Evolutionary conservation across 2,329 filamentous ascomycete genomes (phyloP), one percentile per base, ranked within the genome.

Genomic region (Allantophomopsis cytisporea): DNA sequence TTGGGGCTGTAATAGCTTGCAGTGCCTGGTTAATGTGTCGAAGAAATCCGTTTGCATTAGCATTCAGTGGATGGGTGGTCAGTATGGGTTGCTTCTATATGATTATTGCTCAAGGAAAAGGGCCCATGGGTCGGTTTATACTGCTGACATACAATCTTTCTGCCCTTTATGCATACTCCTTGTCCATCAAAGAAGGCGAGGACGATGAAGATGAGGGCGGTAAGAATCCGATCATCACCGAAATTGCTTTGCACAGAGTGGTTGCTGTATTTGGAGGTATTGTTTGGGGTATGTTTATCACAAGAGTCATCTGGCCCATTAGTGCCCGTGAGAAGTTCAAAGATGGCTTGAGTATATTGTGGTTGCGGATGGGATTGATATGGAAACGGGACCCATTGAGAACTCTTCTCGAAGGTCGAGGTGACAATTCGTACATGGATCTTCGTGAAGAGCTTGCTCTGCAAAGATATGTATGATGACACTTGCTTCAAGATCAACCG

Each of bases 101-200:
- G 52, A 95, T 93, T 47, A 65, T 96, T 39, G 83, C 80, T 20
- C 72, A 78, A 53, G 80, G 82, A 35, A 89, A 89, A 56, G 88
- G 84, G 0, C 87, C 89, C 1, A 81, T 96, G 60, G 89, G 88
- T 33, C 80, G 91, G 38, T 96, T 95, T 55, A 91, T 93, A 45
- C 74, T 96, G 54, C 72, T 98, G 35, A 94, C 89, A 1, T 98
- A 96, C 67, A 98, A 98, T 54, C 78, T 98, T 34, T 89, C 85
- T 14, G 86, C 86, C 7, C 70, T 98, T 2, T 98, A 98, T 57
- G 86, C 88, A 8, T 98, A 96, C 61, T 91, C 84, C 39, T 69
- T 96, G 8, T 81, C 83, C 1, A 80, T 86, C 45, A 73, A 73
- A 44, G 86, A 94, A 36, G 76, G 82, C 4, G 79, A 87, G 36